Evolutionary conservation across 495 filamentous ascomycete species (phyloP), one percentile per base, ranked within the genome.

Genomic region (Hyaloscypha finlandica): DNA sequence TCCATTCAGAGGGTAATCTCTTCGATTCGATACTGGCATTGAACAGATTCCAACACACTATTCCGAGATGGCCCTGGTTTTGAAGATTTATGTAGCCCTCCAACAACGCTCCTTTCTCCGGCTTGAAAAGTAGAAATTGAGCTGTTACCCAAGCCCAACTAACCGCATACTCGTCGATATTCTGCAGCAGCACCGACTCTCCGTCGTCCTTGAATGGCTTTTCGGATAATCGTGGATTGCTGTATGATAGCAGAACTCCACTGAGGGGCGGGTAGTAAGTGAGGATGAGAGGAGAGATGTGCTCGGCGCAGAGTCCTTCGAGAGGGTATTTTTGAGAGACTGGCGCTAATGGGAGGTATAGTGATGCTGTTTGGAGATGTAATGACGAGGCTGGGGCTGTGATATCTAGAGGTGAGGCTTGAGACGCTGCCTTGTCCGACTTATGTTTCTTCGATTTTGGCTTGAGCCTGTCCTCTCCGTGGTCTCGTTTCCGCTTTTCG

Each of bases 21-120:
- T 84, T 85, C 68, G 83, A 78, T 67, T 89, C 86, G 59, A 94
- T 88, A 51, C 84, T 87, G 1, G 90, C 89, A 67, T 87, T 89
- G 81, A 93, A 92, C 20, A 91, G 77, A 75, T 94, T 94, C 70
- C 87, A 86, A 16, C 87, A 89, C 3, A 92, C 80, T 4, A 92
- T 77, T 29, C 89, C 89, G 1, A 94, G 72, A 72, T 92, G 88
- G 9, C 86, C 86, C 65, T 90, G 85, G n/a, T 86, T 89, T 72
- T 90, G 88, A 39, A 92, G 77, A 68, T 90, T 92, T 35, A 93
- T 83, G 75, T 80, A 87, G 14, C 88, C 91, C 61, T 90, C 85
- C 30, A 93, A 76, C 39, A 74, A 77, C 31, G 80, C 79, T 19
- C 86, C 86, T 66, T 80, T 84, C 69, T 80, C 74, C 1, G 91